phyloP scores from a whole-genome alignment of 1,139 yeast genomes.

The Sugiyamaella sp. region DNA sequence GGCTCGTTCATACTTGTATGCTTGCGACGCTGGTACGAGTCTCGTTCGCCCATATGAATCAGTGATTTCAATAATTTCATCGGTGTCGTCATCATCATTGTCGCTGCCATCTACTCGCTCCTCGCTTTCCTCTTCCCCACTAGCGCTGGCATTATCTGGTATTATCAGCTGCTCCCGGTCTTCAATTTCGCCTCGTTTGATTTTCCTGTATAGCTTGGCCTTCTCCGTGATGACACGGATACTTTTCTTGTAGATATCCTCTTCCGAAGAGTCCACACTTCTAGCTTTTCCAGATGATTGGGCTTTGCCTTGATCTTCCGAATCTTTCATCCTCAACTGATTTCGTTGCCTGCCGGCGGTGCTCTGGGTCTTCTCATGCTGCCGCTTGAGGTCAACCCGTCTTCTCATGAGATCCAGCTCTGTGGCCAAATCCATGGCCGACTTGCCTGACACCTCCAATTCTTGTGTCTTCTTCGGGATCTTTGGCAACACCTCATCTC shows the following conservation, averaged over 20 bases:
- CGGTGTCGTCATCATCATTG: slow-evolving; percentile 26
- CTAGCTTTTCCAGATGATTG: not conserved
- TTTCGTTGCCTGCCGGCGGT: not conserved
- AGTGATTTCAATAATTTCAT: slow-evolving; percentile 36
- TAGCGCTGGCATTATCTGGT: slow-evolving; percentile 20
- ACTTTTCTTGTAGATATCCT: slow-evolving; percentile 14
- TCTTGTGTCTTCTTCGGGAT: slow-evolving; percentile 5
- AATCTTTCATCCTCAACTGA: not conserved
- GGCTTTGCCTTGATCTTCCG: not conserved
- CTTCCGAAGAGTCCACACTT: slow-evolving; percentile 1
- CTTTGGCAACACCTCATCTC: slow-evolving; percentile 17
- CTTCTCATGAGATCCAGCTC: slow-evolving; percentile 33
- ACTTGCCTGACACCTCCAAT: slow-evolving; percentile 26
- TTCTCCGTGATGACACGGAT: slow-evolving; percentile 28
- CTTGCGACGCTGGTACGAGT: slow-evolving; percentile 30
- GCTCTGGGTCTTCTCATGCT: not conserved
- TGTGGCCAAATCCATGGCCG: slow-evolving; percentile 31
- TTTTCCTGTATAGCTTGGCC: slow-evolving; percentile 30
- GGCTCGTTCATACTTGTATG: slow-evolving; percentile 22
- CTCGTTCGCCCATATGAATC: slow-evolving; percentile 43
- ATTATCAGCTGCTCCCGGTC: slow-evolving; percentile 21
- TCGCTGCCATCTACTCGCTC: slow-evolving; percentile 11
- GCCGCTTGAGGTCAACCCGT: slow-evolving; percentile 12
- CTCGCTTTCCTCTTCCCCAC: slow-evolving; percentile 19
- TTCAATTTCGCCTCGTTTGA: slow-evolving; percentile 29